Evolutionary conservation across 2,329 filamentous ascomycete genomes (phyloP), one percentile per base, ranked within the genome.

Genomic region (Cytospora piceae): DNA sequence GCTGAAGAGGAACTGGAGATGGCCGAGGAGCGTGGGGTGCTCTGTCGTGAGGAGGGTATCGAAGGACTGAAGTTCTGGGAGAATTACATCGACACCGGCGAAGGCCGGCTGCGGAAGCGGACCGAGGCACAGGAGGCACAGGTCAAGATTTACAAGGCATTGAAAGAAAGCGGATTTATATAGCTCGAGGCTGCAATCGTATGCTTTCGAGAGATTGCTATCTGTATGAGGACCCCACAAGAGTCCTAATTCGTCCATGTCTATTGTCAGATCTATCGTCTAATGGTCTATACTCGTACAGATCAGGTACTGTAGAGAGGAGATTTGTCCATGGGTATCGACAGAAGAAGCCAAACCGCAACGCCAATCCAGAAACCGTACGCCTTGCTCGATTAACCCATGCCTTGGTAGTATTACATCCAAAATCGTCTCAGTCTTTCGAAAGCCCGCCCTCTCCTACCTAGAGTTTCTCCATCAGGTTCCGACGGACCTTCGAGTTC

Each of bases 1-100:
- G 95, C 95, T 1, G 91, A 90, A 67, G 95, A 98, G 76, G 95
- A 99, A 78, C 82, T 99, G 15, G 92, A 97, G 75, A 97, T 99
- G 94, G 94, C 94, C 0, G 95, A 99, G 77, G 94, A 98, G 75
- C 87, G 86, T 64, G 95, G 95, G 0, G 87, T 88, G 3, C 76
- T 99, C 24, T 98, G 94, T 75, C 89, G 95, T 57, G 95, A 99
- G 75, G 94, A 96, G 72, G 90, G 93, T 5, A 87, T 98, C 17
- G 94, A 97, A 75, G 95, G 95, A 0, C 81, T 96, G 56, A 90
- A 90, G 72, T 99, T 96, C 77, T 99, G 95, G 95, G 88, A 91
- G 77, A 99, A 99, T 73, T 85, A 82, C 65, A 85, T 87, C 64
- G 80, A 83, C 61, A 81, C 77, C 0, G 82, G 80, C 0, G 81